Evolutionary conservation across 2,329 filamentous ascomycete species (phyloP).

Genomic region (Ceratocystis harringtonii): DNA sequence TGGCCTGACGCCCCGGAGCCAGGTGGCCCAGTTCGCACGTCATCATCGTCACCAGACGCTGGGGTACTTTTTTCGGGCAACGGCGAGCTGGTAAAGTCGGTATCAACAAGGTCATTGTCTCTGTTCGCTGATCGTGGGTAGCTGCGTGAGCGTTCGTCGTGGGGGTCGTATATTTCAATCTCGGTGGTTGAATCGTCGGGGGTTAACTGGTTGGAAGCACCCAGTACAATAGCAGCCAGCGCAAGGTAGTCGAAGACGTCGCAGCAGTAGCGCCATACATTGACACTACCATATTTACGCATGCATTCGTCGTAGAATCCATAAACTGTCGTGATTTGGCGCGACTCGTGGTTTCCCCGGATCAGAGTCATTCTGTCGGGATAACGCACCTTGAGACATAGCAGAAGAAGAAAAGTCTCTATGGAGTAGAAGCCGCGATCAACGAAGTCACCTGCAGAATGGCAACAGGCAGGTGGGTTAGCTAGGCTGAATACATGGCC

Average conservation of each 20-base stretch:
- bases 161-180: constrained; percentile 81
- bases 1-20: constrained; percentile 65
- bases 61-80: constrained; percentile 17
- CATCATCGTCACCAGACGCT: constrained; percentile 23
- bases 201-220: constrained; percentile 54
- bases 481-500: constrained; percentile 15
- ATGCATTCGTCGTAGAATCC: constrained; percentile 97
- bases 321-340: constrained; percentile 94
- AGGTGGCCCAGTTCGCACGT: constrained; percentile 47
- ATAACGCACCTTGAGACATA: constrained; percentile 93
- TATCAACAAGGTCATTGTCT: constrained; percentile 3
- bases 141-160: constrained; percentile 53
- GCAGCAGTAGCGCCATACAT: constrained; percentile 94
- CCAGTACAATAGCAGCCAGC: constrained; percentile 77
- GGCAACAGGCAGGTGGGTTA: neutral
- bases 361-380: constrained; percentile 95
- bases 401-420: constrained; percentile 86
- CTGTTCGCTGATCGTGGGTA: constrained; percentile 1
- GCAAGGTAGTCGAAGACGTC: constrained; percentile 97
- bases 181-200: constrained; percentile 60
- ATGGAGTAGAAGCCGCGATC: constrained; percentile 96
- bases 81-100: constrained; percentile 9
- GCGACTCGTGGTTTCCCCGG: constrained; percentile 86
- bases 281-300: constrained; percentile 88
- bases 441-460: constrained; percentile 67